phyloP scores from a whole-genome alignment of 2,329 filamentous ascomycete genomes.

The Arachnomyces sp. region DNA sequence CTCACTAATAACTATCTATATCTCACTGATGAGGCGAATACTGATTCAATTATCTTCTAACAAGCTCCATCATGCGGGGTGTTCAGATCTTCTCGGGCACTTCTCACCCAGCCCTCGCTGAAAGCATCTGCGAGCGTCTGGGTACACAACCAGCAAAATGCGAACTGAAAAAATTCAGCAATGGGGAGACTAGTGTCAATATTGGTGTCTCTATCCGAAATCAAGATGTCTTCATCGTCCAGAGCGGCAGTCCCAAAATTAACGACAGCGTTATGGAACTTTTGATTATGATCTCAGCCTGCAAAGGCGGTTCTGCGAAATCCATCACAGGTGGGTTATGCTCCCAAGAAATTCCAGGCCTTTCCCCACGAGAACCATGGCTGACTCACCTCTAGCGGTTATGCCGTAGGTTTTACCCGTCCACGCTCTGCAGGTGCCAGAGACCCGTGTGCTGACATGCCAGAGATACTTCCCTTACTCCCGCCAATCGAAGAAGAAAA shows the following conservation, averaged over 20 bases:
- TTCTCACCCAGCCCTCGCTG: constrained; percentile 56
- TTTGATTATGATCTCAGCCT: constrained; percentile 97
- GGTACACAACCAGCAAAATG: constrained; percentile 53
- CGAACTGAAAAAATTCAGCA: constrained; percentile 58
- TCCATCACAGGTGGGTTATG: constrained; percentile 74
- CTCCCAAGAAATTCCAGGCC: constrained; percentile 4
- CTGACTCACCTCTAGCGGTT: constrained; percentile 29
- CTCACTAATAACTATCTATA: neutral
- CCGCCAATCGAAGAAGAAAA: constrained; percentile 98
- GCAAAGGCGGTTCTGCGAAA: constrained; percentile 94
- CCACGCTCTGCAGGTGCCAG: constrained; percentile 15
- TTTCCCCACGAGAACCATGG: constrained; percentile 6
- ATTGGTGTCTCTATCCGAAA: constrained; percentile 71
- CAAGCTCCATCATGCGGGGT: constrained; percentile 47
- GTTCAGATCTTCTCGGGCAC: constrained; percentile 60
- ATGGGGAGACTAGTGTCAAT: constrained; percentile 62
- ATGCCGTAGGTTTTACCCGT: constrained; percentile 39
- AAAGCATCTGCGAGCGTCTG: constrained; percentile 58
- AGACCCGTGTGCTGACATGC: constrained; percentile 28
- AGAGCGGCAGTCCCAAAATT: constrained; percentile 91
- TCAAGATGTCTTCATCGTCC: constrained; percentile 97
- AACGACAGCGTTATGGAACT: constrained; percentile 99
- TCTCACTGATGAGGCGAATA: neutral
- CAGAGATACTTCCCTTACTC: constrained; percentile 90
- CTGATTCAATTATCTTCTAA: constrained; percentile 5